Conservation (phyloP, 139 green algal genomes). For the Coccomyxa sp. region DNA sequence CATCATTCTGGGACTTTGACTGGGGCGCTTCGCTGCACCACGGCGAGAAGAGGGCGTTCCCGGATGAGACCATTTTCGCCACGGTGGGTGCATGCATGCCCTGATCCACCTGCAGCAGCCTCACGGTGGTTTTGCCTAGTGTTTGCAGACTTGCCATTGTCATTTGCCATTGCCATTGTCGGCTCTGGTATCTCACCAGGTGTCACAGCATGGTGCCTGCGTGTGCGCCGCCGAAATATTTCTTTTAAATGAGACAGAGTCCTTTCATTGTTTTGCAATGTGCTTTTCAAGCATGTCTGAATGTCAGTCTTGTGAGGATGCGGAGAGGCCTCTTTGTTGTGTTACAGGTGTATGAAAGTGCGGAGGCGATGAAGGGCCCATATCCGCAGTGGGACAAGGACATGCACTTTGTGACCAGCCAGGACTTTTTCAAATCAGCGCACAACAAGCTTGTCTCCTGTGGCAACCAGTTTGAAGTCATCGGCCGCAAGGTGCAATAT, state of each 20-base stretch:
- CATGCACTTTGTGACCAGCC: slow-evolving; percentile 77
- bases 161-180: too few species aligned
- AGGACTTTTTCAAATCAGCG: slow-evolving; percentile 67
- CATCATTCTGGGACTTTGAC: slow-evolving; percentile 89
- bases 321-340: too few species aligned
- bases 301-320: too few species aligned
- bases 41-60: background rate
- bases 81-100: slow-evolving; percentile 25
- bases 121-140: too few species aligned
- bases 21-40: slow-evolving; percentile 61
- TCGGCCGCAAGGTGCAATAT: slow-evolving; percentile 20
- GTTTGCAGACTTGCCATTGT: too few species aligned
- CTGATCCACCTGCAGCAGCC: too few species aligned
- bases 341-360: slow-evolving; percentile 54
- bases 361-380: slow-evolving; percentile 31
- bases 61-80: slow-evolving; percentile 73
- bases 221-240: too few species aligned
- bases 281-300: too few species aligned
- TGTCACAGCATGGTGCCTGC: too few species aligned
- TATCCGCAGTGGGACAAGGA: slow-evolving; percentile 80
- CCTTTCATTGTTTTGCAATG: too few species aligned
- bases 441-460: slow-evolving; percentile 65
- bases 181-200: too few species aligned
- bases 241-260: too few species aligned
- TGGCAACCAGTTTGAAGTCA: slow-evolving; percentile 91